Conservation (phyloP, 2,329 filamentous ascomycete species). For the Sclerotinia trifoliorum region DNA sequence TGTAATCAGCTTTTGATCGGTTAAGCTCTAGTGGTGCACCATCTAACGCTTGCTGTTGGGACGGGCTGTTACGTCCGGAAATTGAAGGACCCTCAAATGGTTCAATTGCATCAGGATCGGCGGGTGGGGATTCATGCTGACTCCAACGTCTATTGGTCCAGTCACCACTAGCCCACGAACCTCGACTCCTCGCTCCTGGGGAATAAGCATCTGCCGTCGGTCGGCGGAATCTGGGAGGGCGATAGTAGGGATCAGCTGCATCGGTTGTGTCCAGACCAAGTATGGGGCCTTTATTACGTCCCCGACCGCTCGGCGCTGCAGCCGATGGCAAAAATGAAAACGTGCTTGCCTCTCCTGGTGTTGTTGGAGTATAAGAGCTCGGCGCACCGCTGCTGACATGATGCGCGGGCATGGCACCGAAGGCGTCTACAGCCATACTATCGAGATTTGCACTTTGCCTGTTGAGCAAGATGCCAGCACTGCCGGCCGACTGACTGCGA, state of each 20-base stretch:
- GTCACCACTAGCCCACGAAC: constrained; percentile 48
- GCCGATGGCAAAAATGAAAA: constrained; percentile 67
- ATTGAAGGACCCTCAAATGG: constrained; percentile 43
- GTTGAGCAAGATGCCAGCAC: constrained; percentile 59
- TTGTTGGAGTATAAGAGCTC: constrained; percentile 70
- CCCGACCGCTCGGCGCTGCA: constrained; percentile 31
- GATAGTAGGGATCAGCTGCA: constrained; percentile 77
- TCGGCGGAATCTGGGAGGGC: constrained; percentile 72
- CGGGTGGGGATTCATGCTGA: constrained; percentile 36
- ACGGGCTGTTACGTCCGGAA: constrained; percentile 49
- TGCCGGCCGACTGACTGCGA: constrained; percentile 61
- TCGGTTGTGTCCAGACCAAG: constrained; percentile 51
- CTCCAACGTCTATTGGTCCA: constrained; percentile 44
- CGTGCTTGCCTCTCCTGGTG: constrained; percentile 66
- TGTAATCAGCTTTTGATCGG: constrained; percentile 69
- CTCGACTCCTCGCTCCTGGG: constrained; percentile 44
- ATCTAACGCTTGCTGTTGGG: constrained; percentile 43
- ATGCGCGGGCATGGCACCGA: constrained; percentile 43
- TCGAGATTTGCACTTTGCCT: constrained; percentile 55
- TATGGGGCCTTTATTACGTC: constrained; percentile 42
- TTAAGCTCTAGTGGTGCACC: constrained; percentile 32
- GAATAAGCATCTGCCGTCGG: constrained; percentile 56
- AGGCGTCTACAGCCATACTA: constrained; percentile 48
- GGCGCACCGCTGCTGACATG: constrained; percentile 49
- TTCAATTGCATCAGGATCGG: constrained; percentile 44